Evolutionary conservation across 176 grass and related monocot genomes (phyloP), one percentile per base, ranked within the genome.

Genomic region (Saccharum spontaneum): DNA sequence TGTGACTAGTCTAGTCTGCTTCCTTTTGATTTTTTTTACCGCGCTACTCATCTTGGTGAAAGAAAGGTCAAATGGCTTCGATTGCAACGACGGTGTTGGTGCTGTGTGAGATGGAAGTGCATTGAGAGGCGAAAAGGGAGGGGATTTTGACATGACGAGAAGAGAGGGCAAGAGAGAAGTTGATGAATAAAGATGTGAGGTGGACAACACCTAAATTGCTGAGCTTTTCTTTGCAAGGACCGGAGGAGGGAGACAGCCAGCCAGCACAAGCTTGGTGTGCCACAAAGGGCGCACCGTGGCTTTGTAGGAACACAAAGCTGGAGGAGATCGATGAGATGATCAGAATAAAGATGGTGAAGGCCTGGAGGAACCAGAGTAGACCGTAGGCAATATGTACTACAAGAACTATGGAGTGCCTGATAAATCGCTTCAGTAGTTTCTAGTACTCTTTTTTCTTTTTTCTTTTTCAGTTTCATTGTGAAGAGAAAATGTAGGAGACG

Each of bases 141-240:
- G 76, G 59, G 34, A 30, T 81, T 81, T 89, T 85, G 87, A 87
- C 81, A 81, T 80, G 62, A 70, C 33, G 23, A 84, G 31, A 68
- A 39, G 24, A 3, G 3, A 1, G 4, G 46, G 82, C 5, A 7
- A 2, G 17, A 69, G 63, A 80, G 68, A 74, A 89, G 69, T 73
- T 80, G 76, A 89, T 80, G 82, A 80, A 74, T 79, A 90, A 86
- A 84, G 83, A 78, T 74, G 77, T 24, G 88, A 71, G 82, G 87
- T 80, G 65, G 69, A 80, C 82, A 68, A 67, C 69, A 84, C 76
- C 76, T 49, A 75, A 76, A 61, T 84, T 59, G 48, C 59, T 48
- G 76, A 75, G 76, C 82, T 89, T 80, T 83, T 61, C 5, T 15
- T 44, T 73, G 55, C 24, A 40, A 66, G 43, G n/a, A 24, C 59